A percentile compares a stretch with the other conserved stretches of the same genome.
These are phyloP conservation scores for Termitomyces sp. DNA, from an alignment of 768 basidiomycete genomes.

Conservation along the genomic window DNA sequence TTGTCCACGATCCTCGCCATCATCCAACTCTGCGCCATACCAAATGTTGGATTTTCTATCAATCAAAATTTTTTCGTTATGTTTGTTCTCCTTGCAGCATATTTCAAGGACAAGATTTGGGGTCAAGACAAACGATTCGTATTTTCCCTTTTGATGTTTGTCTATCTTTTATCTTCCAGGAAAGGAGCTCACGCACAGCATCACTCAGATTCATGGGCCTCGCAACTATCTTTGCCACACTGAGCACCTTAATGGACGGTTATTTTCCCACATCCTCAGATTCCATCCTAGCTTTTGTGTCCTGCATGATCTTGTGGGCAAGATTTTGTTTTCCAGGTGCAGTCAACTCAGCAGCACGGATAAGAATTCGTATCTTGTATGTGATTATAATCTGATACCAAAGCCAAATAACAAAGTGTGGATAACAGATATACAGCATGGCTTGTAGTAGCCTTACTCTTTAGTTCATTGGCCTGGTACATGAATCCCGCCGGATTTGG, in stretches of 20 bases:
- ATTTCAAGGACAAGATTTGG: neutral
- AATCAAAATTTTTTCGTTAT: neutral
- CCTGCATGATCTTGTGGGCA: neutral
- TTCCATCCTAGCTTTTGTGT: neutral
- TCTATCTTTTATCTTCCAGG: neutral
- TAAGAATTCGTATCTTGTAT: neutral
- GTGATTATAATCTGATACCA: neutral
- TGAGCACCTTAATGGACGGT: too few species aligned
- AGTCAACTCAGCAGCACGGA: neutral
- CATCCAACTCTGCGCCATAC: neutral
- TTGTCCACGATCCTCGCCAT: neutral
- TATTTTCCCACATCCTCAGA: neutral
- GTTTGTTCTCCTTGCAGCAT: neutral
- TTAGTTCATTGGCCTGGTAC: neutral
- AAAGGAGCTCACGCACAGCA: neutral
- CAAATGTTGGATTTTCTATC: neutral
- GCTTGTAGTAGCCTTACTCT: neutral
- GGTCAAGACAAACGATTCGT: neutral
- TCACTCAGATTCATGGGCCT: too few species aligned
- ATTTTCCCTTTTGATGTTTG: neutral
- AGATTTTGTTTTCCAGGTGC: neutral
- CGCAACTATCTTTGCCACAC: too few species aligned
- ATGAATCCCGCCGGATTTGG: neutral
- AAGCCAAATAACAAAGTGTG: neutral
- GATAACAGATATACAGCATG: neutral